A percentile compares a stretch with the other conserved stretches of the same genome.
These are phyloP conservation scores for Hemileccinum rubropunctum DNA, from an alignment of 768 basidiomycete species.

Conservation along the genomic window DNA sequence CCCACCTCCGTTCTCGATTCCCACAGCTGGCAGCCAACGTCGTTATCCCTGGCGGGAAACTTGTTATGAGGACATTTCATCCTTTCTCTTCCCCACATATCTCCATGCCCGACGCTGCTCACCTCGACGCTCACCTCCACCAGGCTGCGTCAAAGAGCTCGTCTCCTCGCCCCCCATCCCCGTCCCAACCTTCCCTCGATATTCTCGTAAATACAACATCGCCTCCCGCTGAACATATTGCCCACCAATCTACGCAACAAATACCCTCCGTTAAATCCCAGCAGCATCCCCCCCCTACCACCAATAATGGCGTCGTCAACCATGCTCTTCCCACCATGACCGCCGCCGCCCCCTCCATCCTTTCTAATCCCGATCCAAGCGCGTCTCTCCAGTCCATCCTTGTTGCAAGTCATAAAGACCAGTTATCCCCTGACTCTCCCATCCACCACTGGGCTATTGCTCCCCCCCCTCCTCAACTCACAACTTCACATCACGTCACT, in stretches of 20 bases:
- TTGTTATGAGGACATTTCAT: conserved; percentile 44
- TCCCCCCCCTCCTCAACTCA: conserved; percentile 31
- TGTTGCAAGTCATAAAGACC: conserved; percentile 32
- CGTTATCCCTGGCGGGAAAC: conserved; percentile 40
- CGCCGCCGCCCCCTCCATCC: conserved; percentile 31
- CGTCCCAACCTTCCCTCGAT: conserved; percentile 39
- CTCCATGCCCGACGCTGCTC: conserved; percentile 40
- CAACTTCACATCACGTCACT: conserved; percentile 27
- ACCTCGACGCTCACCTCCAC: conserved; percentile 32
- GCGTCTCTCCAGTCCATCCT: conserved; percentile 42
- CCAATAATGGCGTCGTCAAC: conserved; percentile 25
- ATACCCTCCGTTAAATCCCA: conserved; percentile 25
- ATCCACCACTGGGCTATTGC: conserved; percentile 40
- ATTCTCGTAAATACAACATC: conserved; percentile 33
- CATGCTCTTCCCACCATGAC: conserved; percentile 32
- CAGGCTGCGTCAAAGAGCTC: conserved; percentile 35
- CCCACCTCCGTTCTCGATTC: conserved; percentile 45
- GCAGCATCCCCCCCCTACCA: conserved; percentile 18
- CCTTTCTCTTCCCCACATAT: conserved; percentile 41
- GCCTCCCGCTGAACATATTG: conserved; percentile 24
- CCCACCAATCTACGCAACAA: conserved; percentile 36
- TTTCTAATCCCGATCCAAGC: conserved; percentile 37
- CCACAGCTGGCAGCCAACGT: conserved; percentile 43
- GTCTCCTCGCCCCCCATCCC: conserved; percentile 48
- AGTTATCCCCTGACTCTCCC: conserved; percentile 25